These are phyloP conservation scores for Clavispora vitiphila DNA, from an alignment of 805 yeast species.

Conservation along the genomic window DNA sequence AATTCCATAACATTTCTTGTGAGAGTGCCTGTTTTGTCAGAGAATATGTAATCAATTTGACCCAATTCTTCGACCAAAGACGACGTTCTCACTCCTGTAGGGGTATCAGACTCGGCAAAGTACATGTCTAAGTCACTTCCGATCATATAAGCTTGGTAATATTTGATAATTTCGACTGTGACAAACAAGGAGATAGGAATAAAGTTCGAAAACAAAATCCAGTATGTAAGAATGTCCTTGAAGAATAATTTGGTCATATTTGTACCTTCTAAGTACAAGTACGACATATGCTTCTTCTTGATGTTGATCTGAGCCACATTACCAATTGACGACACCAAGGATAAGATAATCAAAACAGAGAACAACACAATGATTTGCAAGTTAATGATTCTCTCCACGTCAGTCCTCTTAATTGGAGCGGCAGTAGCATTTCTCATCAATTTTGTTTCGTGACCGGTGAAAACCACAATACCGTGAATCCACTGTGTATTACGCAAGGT, in stretches of 20 bases:
- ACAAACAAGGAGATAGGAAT: conserved; percentile 98
- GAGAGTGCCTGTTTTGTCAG: conserved; percentile 96
- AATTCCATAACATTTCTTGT: conserved; percentile 97
- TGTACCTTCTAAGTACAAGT: conserved; percentile 64
- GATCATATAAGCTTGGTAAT: conserved; percentile 90
- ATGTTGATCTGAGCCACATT: conserved; percentile 69
- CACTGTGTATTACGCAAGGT: conserved; percentile 90
- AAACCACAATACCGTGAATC: conserved; percentile 90
- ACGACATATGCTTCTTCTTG: conserved; percentile 49
- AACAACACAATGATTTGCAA: conserved; percentile 87
- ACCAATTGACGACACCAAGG: conserved; percentile 82
- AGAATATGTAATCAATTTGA: conserved; percentile 91
- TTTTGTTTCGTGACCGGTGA: conserved; percentile 98
- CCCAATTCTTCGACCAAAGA: conserved; percentile 96
- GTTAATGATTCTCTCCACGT: conserved; percentile 93
- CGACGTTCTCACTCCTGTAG: conserved; percentile 92
- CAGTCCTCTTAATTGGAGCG: conserved; percentile 94
- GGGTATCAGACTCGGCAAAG: conserved; percentile 81
- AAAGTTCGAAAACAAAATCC: conserved; percentile 93
- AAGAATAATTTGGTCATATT: conserved; percentile 71
- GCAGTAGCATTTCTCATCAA: conserved; percentile 98
- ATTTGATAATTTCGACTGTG: conserved; percentile 92
- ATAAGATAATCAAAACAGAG: conserved; percentile 65
- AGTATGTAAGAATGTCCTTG: conserved; percentile 82
- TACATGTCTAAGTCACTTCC: conserved; percentile 94